Conservation (phyloP, 1,284 basidiomycete species). For the Marasmius tenuissimus region DNA sequence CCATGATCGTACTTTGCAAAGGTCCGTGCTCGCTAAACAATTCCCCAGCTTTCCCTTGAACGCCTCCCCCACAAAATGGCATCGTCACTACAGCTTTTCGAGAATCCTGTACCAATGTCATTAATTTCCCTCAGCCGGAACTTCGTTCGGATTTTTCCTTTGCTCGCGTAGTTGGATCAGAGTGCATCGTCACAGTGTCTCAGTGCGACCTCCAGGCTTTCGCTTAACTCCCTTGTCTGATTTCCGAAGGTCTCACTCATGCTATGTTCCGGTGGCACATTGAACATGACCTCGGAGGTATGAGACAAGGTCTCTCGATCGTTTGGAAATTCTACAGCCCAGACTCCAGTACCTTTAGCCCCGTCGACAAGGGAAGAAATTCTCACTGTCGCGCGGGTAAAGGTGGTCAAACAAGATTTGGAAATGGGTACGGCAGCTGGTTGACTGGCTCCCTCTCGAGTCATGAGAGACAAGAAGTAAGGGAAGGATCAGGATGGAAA, state of each 20-base stretch:
- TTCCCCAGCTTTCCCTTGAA: neutral
- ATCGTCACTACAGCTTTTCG: neutral
- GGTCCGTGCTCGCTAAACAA: no score
- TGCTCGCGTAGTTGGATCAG: neutral
- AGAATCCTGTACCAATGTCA: neutral
- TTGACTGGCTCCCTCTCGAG: no score
- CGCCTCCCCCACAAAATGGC: neutral
- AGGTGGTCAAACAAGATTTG: no score
- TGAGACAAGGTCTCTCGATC: no score
- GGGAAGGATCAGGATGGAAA: neutral
- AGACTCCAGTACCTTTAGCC: no score
- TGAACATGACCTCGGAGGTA: no score
- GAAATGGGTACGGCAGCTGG: no score
- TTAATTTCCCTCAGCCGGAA: neutral
- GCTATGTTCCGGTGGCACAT: no score
- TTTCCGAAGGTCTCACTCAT: no score
- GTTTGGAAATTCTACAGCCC: no score
- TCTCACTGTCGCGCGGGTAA: no score
- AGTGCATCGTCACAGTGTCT: neutral
- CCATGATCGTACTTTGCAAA: neutral
- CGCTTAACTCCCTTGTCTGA: neutral
- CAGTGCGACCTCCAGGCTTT: neutral
- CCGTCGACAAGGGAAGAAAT: no score
- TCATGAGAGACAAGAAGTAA: neutral
- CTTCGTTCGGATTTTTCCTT: neutral